These are phyloP conservation scores for Acacia concinna DNA, from an alignment of 331 rosid genomes.

Conservation along the genomic window DNA sequence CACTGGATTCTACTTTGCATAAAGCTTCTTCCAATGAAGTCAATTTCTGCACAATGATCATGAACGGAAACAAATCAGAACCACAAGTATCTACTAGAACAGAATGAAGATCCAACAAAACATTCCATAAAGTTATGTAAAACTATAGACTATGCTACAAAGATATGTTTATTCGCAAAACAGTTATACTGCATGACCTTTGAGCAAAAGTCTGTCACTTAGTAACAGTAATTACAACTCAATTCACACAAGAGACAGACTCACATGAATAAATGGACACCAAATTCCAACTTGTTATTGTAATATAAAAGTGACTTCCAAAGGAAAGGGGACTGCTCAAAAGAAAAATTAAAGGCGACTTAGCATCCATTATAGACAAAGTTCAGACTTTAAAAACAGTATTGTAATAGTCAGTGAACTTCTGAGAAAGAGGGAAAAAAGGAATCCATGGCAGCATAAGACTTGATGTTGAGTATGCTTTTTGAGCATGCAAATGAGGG, in stretches of 20 bases:
- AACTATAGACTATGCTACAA: background rate
- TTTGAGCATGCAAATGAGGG: background rate
- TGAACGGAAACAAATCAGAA: constrained; percentile 27
- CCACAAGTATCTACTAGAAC: background rate
- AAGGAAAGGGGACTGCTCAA: background rate
- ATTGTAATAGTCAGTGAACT: background rate
- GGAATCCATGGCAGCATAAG: background rate
- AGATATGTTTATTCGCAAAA: background rate
- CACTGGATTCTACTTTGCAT: constrained; percentile 57
- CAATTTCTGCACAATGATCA: constrained; percentile 55
- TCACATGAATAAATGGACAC: background rate
- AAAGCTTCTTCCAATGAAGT: constrained; percentile 72
- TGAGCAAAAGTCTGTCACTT: background rate
- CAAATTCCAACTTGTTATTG: background rate
- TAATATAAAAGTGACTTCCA: background rate
- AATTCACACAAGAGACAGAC: background rate
- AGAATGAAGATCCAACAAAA: background rate
- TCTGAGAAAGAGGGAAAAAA: background rate
- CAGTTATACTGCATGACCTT: background rate
- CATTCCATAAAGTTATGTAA: background rate
- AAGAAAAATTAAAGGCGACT: background rate
- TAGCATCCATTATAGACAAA: background rate
- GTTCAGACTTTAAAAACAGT: background rate
- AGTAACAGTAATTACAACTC: background rate
- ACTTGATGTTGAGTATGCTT: background rate